Conservation (phyloP, 257 asterid genomes). For the Solanum lycopersicoides region DNA sequence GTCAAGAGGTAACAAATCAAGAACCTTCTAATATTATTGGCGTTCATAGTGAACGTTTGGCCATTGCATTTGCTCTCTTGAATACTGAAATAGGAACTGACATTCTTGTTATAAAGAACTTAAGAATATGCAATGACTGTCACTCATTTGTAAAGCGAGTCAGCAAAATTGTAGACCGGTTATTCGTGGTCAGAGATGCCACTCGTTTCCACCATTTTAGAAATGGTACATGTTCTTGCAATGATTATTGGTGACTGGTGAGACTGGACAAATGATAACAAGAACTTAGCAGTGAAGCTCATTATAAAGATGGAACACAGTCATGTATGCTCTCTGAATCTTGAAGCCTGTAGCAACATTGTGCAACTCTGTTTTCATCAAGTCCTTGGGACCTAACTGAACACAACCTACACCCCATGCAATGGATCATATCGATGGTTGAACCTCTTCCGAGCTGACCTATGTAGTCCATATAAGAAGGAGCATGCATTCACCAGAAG, state of each 20-base stretch:
- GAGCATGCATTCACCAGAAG: not conserved
- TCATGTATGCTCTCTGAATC: not conserved
- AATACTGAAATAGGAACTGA: slow-evolving; percentile 28
- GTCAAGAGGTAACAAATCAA: slow-evolving; percentile 2
- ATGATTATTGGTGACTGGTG: slow-evolving; percentile 62
- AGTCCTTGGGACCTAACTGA: not conserved
- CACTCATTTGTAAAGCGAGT: slow-evolving; percentile 62
- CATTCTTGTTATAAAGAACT: slow-evolving; percentile 66
- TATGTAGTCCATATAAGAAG: not conserved
- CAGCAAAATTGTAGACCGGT: slow-evolving; percentile 34
- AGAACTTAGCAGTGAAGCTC: not conserved
- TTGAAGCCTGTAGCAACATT: not conserved
- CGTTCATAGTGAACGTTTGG: slow-evolving; percentile 79
- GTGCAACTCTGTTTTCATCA: not conserved
- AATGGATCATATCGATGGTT: not conserved
- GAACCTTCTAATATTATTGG: slow-evolving; percentile 10
- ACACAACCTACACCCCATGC: not conserved
- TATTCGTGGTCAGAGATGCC: slow-evolving; percentile 75
- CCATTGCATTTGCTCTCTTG: slow-evolving; percentile 68
- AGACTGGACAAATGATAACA: not conserved
- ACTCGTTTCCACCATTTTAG: slow-evolving; percentile 85
- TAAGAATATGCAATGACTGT: slow-evolving; percentile 80
- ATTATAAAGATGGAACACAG: not conserved
- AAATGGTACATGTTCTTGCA: slow-evolving; percentile 76
- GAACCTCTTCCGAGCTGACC: not conserved